Base-by-base conservation (phyloP, 352 stramenopile genomes). In the Pythium aristosporum region DNA sequence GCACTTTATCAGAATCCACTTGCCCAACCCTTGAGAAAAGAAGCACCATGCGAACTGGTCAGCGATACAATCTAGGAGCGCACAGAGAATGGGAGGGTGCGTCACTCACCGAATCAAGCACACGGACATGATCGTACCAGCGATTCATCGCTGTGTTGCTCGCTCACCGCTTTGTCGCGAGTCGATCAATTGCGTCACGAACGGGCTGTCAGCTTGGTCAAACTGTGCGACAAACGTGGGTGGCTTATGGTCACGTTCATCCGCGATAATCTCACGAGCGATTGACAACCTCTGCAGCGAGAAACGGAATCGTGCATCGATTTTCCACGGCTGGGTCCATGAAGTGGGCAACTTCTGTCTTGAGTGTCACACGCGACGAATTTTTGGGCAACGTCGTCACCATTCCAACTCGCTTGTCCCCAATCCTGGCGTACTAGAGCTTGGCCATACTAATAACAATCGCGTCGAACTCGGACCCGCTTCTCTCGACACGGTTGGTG, bases 61-160 rank as follows among this genome's bases (percentile, higher is more conserved):
- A 39, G 73, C 12, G 88, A 79, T 68, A 68, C 0, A 55, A 73
- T 1, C 87, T 74, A 74, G 71, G 69, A 2, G 70, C 80, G 23
- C 88, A 80, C 37, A 65, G 69, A 0, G 52, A 43, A 1, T 89
- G 75, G 34, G 49, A 77, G 28, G 47, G 71, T 2, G 68, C 60
- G 5, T 74, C 68, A 36, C 73, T 79, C 2, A 80, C 76, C 47
- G 85, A 83, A 57, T 76, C 67, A 10, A 55, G 75, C 50, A 82
- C 71, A n/a, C 76, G 82, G 13, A 60, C 67, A 62, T 89, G 9
- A 13, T 74, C 13, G 68, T 78, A 21, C 20, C 41, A 0, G 20
- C 75, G 6, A 58, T 79, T 2, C 87, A 88, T 47, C 68, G 70
- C 28, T 78, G 82, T 16, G 59, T 69, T 0, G 51, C 72, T 18